Base-by-base conservation (phyloP, 2,329 filamentous ascomycete genomes). In the Aspergillus piperis region DNA sequence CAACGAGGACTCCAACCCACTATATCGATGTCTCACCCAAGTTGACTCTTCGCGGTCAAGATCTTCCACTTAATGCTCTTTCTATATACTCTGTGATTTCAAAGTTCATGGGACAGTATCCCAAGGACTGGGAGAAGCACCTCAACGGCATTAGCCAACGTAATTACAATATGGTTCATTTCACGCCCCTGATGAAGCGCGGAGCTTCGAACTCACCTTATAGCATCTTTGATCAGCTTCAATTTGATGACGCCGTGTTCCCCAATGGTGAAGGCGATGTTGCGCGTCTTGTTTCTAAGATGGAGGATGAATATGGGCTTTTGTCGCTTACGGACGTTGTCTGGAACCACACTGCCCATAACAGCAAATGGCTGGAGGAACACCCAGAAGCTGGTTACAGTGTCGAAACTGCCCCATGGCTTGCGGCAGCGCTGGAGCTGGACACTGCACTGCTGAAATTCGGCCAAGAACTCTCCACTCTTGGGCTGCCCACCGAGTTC, bases 151-250 rank as follows among this genome's bases (percentile, higher is more conserved):
- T 99, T 74, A 90, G 91, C 73, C 87, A 90, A 70, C 86, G 95
- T 62, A 93, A 93, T 49, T 99, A 99, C 83, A 99, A 99, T 79
- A 97, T 98, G 92, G 88, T 99, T 62, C 95, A 99, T 77, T 99
- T 99, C 76, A 97, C 95, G 2, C 95, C 95, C 8, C 82, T 99
- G 66, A 95, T 96, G 83, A 84, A 90, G 60, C 88, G 95, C 61
- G 95, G 95, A 59, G 84, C 83, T 48, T 99, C 95, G 55, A 96
- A 99, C 73, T 99, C 95, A 1, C 95, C 95, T 0, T 99, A 98
- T 82, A 99, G 95, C 75, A 86, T 99, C 69, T 96, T 90, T 74
- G 91, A 99, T 71, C 96, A 99, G 79, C 83, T 96, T 21, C 83
- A 84, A 48, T 99, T 96, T 82, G 96, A 99, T 73, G 85, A 88